phyloP scores from a whole-genome alignment of 495 filamentous ascomycete species.

The Xylaria intraflava region DNA sequence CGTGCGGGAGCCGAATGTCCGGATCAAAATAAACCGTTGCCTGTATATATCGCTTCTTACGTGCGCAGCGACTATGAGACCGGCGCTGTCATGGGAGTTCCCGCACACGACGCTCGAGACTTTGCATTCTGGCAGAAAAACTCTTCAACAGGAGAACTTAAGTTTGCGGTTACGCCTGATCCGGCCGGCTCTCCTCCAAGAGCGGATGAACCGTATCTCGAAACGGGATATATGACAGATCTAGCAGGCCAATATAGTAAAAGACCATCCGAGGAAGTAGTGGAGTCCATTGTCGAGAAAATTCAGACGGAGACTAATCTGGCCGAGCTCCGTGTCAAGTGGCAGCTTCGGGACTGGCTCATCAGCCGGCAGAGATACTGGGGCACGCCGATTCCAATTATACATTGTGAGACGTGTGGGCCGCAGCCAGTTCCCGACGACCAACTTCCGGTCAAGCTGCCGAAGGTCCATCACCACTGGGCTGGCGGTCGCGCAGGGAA shows the following conservation, averaged over 20 bases:
- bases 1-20: conserved; percentile 37
- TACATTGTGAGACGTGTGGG: conserved; percentile 74
- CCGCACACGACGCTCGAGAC: conserved; percentile 73
- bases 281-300: conserved; percentile 51
- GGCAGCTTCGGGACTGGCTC: conserved; percentile 80
- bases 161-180: conserved; percentile 49
- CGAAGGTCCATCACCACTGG: conserved; percentile 61
- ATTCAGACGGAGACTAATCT: conserved; percentile 45
- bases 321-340: conserved; percentile 58
- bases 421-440: conserved; percentile 69
- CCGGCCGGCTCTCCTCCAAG: conserved; percentile 38
- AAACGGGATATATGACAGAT: conserved; percentile 59
- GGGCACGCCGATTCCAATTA: conserved; percentile 84
- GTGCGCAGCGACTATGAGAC: conserved; percentile 85
- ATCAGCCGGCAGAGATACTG: conserved; percentile 86
- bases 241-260: conserved; percentile 55
- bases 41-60: conserved; percentile 77
- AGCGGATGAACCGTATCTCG: conserved; percentile 45
- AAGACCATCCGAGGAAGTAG: conserved; percentile 55
- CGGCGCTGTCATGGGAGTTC: conserved; percentile 88
- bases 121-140: conserved; percentile 74
- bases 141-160: conserved; percentile 40
- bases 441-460: conserved; percentile 70
- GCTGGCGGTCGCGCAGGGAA: conserved; percentile 66
- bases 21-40: conserved; percentile 41